Conservation (phyloP, 257 asterid genomes). For the Solanum chiquidenum region DNA sequence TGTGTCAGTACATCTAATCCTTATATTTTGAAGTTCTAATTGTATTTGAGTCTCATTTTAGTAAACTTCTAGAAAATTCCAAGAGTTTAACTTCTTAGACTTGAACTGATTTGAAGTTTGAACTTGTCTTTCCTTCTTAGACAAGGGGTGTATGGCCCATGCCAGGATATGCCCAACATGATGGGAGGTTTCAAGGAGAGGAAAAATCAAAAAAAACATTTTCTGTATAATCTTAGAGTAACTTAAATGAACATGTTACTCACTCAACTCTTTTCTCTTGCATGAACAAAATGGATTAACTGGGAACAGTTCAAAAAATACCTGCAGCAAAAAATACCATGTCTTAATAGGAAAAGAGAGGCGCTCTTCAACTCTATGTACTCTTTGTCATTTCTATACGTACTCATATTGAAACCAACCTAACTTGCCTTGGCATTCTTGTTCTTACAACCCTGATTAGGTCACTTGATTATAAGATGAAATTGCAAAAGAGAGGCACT, state of each 20-base stretch:
- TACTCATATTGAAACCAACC: slow-evolving; percentile 82
- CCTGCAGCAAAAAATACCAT: neutral
- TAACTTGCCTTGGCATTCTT: slow-evolving; percentile 68
- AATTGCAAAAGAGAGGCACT: neutral
- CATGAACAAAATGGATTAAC: neutral
- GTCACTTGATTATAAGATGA: slow-evolving; percentile 34
- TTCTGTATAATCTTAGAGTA: neutral
- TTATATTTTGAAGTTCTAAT: no score
- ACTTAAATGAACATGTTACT: neutral
- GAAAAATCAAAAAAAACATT: no score
- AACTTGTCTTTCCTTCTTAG: no score
- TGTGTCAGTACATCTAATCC: no score
- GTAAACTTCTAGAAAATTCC: no score
- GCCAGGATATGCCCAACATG: no score
- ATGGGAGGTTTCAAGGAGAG: no score
- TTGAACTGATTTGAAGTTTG: no score
- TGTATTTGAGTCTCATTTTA: no score
- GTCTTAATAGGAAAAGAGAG: neutral
- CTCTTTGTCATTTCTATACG: slow-evolving; percentile 75
- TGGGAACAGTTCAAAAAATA: neutral
- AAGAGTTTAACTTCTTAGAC: no score
- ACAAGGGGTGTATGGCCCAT: no score
- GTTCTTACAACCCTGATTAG: slow-evolving; percentile 91
- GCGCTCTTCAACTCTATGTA: no score
- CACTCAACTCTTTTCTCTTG: neutral